Evolutionary conservation across 2,329 filamentous ascomycete species (phyloP).

Genomic region (Pseudopyrenochaeta lycopersici): DNA sequence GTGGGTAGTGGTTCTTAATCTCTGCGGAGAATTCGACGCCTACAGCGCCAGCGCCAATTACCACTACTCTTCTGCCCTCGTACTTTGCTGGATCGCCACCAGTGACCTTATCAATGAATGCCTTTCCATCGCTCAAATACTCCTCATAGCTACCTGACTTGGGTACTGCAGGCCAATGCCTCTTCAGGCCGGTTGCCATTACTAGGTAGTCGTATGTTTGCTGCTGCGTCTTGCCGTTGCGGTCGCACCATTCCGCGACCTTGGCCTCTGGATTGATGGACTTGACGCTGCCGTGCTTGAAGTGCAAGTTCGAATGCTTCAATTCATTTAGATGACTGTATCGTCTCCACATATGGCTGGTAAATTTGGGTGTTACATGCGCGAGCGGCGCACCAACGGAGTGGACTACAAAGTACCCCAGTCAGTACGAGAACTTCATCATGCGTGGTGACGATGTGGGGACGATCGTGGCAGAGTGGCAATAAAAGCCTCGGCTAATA

Average conservation of each 20-base stretch:
- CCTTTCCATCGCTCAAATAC: conserved; percentile 69
- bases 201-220: conserved; percentile 77
- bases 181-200: conserved; percentile 73
- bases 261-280: conserved; percentile 68
- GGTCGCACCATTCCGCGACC: conserved; percentile 64
- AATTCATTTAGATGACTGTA: conserved; percentile 73
- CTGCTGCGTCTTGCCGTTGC: conserved; percentile 56
- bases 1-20: conserved; percentile 72
- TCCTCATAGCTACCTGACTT: conserved; percentile 68
- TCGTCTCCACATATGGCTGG: conserved; percentile 74
- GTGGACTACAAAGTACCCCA: conserved; percentile 64
- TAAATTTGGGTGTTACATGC: conserved; percentile 69
- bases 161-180: conserved; percentile 77
- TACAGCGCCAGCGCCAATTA: conserved; percentile 82
- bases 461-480: conserved; percentile 1
- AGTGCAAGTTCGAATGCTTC: conserved; percentile 67
- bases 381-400: conserved; percentile 79
- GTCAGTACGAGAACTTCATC: conserved; percentile 24
- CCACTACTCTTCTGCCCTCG: conserved; percentile 63
- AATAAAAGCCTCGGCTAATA: conserved; percentile 27
- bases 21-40: conserved; percentile 85
- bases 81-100: conserved; percentile 36
- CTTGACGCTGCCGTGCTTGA: conserved; percentile 72
- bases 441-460: conserved; percentile 13
- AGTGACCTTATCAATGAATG: conserved; percentile 63